Evolutionary conservation across 805 yeast genomes (phyloP).

Genomic region (Saturnispora dispora): DNA sequence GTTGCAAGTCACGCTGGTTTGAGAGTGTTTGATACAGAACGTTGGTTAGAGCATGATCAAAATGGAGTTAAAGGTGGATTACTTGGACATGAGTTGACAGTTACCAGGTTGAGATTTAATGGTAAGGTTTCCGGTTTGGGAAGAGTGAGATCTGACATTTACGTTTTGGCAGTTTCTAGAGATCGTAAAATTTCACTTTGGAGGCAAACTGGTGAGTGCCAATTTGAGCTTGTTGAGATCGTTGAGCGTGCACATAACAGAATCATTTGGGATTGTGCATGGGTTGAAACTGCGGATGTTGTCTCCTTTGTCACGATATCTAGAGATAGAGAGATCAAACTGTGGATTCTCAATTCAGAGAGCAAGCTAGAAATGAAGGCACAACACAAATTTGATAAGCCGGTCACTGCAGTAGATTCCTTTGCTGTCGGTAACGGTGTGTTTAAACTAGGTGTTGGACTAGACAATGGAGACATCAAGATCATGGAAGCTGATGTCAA

Average conservation of each 20-base stretch:
- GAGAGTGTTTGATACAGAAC: slow-evolving; percentile 55
- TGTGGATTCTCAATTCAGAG: slow-evolving; percentile 41
- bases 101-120: slow-evolving; percentile 65
- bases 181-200: slow-evolving; percentile 82
- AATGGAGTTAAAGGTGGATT: slow-evolving; percentile 30
- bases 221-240: slow-evolving; percentile 20
- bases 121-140: slow-evolving; percentile 46
- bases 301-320: slow-evolving; percentile 70
- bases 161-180: slow-evolving; percentile 62
- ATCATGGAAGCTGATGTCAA: slow-evolving; percentile 32
- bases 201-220: slow-evolving; percentile 32
- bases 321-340: slow-evolving; percentile 68
- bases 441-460: slow-evolving; percentile 50
- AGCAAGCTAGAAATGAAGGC: slow-evolving; percentile 27
- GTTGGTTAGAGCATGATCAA: slow-evolving; percentile 52
- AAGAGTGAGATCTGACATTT: slow-evolving; percentile 23
- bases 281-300: slow-evolving; percentile 52
- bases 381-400: slow-evolving; percentile 37
- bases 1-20: slow-evolving; percentile 77
- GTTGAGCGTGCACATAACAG: slow-evolving; percentile 75
- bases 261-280: slow-evolving; percentile 91
- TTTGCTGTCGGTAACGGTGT: slow-evolving; percentile 26
- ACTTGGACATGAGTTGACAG: slow-evolving; percentile 71
- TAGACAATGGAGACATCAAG: slow-evolving; percentile 55
- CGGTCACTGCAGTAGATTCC: slow-evolving; percentile 64